Evolutionary conservation across 2,329 filamentous ascomycete genomes (phyloP), one percentile per base, ranked within the genome.

Genomic region (Penicillium sp.): DNA sequence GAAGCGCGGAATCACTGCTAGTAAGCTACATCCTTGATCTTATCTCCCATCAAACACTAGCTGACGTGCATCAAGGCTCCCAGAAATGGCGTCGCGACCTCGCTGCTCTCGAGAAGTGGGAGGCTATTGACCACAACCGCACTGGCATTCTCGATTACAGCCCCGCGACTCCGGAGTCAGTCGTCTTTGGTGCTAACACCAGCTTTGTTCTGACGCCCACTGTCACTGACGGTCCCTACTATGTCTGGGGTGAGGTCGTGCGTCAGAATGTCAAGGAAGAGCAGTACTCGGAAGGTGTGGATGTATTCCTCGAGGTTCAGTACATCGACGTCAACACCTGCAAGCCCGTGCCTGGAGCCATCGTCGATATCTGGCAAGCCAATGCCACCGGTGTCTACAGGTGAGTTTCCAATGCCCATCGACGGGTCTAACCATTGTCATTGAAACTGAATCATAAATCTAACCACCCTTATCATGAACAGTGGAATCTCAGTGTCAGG

Each of bases 291-390:
- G 67, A 71, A 0, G 78, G 78, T n/a, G 68, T 80, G 10, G 75
- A 77, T 7, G 50, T 78, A 48, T 72, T 74, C 60, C 63, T 81
- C 11, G 78, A 80, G 57, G 60, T 80, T 11, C 76, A 79, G 43
- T 78, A 79, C 62, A 72, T 81, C 52, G 77, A 81, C 59, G 72
- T 79, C 53, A 74, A 75, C 50, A 79, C 76, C 31, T 80, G 79
- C 68, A 66, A 70, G 48, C 73, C 77, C 2, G 68, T 75, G 0
- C 67, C 69, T 2, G 67, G 71, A 9, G 70, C 77, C 3, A 59
- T 76, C 16, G 69, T 79, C 39, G 78, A 80, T 60, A 75, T 79
- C 44, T 81, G 78, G 78, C 71, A 77, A 39, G 78, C 76, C 68
- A 80, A 80, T 60, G 73, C 76, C 39, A 79, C 75, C 0, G 78